phyloP scores from a whole-genome alignment of 495 filamentous ascomycete species.

The Cenococcum geophilum region DNA sequence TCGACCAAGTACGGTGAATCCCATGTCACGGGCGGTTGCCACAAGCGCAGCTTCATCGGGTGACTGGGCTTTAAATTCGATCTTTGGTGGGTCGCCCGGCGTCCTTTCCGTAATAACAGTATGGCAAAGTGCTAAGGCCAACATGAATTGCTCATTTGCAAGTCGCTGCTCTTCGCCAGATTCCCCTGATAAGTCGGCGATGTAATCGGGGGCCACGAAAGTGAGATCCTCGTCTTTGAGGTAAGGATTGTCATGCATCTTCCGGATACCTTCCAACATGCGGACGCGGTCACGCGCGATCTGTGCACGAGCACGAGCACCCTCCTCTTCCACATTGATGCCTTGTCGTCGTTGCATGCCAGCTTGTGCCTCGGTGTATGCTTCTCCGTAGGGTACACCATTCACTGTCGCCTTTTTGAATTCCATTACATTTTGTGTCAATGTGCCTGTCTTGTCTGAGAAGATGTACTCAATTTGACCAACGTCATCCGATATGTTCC shows the following conservation, averaged over 20 bases:
- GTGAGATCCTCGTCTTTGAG: conserved; percentile 83
- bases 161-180: conserved; percentile 69
- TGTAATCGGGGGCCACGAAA: conserved; percentile 84
- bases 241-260: conserved; percentile 84
- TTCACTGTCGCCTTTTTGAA: conserved; percentile 98
- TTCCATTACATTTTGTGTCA: conserved; percentile 99
- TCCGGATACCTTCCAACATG: conserved; percentile 66
- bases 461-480: conserved; percentile 99
- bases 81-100: conserved; percentile 80
- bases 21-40: conserved; percentile 88
- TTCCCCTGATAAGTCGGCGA: conserved; percentile 70
- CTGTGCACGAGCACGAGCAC: conserved; percentile 62
- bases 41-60: conserved; percentile 96
- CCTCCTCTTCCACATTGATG: conserved; percentile 75
- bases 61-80: conserved; percentile 95
- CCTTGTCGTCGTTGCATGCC: conserved; percentile 91
- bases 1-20: conserved; percentile 88
- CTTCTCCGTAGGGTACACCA: conserved; percentile 90
- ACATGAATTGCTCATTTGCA: conserved; percentile 86
- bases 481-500: conserved; percentile 98
- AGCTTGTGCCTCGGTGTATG: conserved; percentile 92
- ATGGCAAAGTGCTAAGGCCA: conserved; percentile 90
- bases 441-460: conserved; percentile 96
- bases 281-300: conserved; percentile 69
- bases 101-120: conserved; percentile 88